phyloP scores from a whole-genome alignment of 202 grass and related monocot species.

The Dendrocalamus latiflorus region DNA sequence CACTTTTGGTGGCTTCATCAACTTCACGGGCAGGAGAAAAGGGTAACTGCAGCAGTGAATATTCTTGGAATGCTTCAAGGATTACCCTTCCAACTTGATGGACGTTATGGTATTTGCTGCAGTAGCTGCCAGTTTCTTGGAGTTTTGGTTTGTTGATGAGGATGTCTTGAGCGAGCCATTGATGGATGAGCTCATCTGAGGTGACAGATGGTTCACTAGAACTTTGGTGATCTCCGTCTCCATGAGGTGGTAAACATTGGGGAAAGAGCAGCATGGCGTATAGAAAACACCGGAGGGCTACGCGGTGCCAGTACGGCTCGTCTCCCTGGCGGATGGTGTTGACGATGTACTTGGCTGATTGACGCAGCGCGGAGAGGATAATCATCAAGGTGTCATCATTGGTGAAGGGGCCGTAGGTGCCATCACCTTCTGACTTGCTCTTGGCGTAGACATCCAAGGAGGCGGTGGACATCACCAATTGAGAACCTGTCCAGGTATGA shows the following conservation, averaged over 20 bases:
- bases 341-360: neutral
- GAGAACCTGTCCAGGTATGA: rapidly evolving
- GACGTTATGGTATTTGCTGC: too few relatives aligned
- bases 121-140: too few relatives aligned
- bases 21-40: neutral
- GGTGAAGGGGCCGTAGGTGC: rapidly evolving
- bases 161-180: neutral
- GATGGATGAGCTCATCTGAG: neutral
- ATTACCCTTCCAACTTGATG: too few relatives aligned
- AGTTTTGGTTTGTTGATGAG: neutral
- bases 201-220: too few relatives aligned
- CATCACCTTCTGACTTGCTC: neutral
- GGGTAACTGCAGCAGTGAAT: too few relatives aligned
- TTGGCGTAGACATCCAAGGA: neutral
- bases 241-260: too few relatives aligned
- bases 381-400: neutral
- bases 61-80: too few relatives aligned
- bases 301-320: too few relatives aligned
- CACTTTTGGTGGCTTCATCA: neutral
- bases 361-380: neutral
- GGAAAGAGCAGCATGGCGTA: too few relatives aligned
- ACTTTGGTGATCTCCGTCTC: too few relatives aligned
- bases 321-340: too few relatives aligned
- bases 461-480: neutral
- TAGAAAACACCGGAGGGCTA: too few relatives aligned